phyloP scores from a whole-genome alignment of 108 stramenopile species.

The Discostella stelligeroides region DNA sequence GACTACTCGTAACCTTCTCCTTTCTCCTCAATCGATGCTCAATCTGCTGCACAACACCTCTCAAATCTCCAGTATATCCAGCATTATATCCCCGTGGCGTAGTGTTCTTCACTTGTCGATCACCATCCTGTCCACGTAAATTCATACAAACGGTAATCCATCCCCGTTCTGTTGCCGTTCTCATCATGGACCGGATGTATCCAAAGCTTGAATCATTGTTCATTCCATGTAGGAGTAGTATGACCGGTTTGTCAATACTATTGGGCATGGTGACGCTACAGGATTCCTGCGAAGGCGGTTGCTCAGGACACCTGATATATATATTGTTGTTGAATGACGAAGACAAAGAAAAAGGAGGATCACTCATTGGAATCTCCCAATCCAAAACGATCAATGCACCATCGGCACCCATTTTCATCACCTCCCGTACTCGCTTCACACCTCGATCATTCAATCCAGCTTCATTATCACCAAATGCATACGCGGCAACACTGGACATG shows the following conservation, averaged over 20 bases:
- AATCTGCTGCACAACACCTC: constrained; percentile 65
- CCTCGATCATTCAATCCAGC: constrained; percentile 8
- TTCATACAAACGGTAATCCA: constrained; percentile 84
- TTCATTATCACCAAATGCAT: constrained; percentile 52
- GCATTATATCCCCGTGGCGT: constrained; percentile 81
- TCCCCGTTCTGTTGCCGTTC: constrained; percentile 71
- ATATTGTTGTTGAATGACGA: constrained; percentile 3
- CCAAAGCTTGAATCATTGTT: constrained; percentile 90
- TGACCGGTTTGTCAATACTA: constrained; percentile 60
- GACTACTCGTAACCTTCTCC: neutral
- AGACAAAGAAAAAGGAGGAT: neutral
- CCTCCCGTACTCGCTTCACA: constrained; percentile 60
- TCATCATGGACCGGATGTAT: constrained; percentile 80
- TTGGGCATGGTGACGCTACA: constrained; percentile 35
- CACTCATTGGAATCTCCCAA: constrained; percentile 70
- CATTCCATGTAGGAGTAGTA: constrained; percentile 82
- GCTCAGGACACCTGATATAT: too few species aligned
- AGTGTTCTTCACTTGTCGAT: constrained; percentile 41
- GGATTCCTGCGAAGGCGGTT: constrained; percentile 23
- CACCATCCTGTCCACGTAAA: constrained; percentile 75
- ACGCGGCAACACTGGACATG: constrained; percentile 70
- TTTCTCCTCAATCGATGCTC: constrained; percentile 49
- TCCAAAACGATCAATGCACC: constrained; percentile 76
- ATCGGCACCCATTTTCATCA: constrained; percentile 69
- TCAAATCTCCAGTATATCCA: constrained; percentile 80